Evolutionary conservation across 495 filamentous ascomycete genomes (phyloP).

Genomic region (Aspergillus hancockii): DNA sequence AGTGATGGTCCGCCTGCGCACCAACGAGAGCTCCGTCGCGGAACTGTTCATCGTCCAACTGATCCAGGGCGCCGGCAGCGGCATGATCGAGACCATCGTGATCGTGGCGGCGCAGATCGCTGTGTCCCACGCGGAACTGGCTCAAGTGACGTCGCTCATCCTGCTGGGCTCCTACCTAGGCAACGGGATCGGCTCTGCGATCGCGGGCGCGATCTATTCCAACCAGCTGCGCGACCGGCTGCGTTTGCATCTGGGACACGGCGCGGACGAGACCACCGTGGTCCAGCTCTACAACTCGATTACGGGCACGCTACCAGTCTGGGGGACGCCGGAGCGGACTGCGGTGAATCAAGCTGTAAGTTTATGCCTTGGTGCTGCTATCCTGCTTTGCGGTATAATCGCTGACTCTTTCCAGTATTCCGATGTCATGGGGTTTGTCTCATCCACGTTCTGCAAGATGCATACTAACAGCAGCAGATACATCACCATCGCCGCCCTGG

Average conservation of each 20-base stretch:
- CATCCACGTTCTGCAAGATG: not conserved
- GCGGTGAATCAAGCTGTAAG: conserved; percentile 46
- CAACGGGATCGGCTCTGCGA: conserved; percentile 46
- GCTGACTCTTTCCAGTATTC: conserved; percentile 38
- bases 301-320: conserved; percentile 37
- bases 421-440: conserved; percentile 39
- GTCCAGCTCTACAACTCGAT: conserved; percentile 46
- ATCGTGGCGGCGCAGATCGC: conserved; percentile 47
- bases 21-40: conserved; percentile 41
- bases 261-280: conserved; percentile 26
- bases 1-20: conserved; percentile 50
- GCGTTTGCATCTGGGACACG: conserved; percentile 29
- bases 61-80: conserved; percentile 48
- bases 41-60: conserved; percentile 50
- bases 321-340: conserved; percentile 41
- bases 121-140: conserved; percentile 45
- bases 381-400: not conserved
- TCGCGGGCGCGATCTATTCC: conserved; percentile 52
- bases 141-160: conserved; percentile 48
- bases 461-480: conserved; percentile 23
- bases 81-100: conserved; percentile 46
- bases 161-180: conserved; percentile 46
- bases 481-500: conserved; percentile 48
- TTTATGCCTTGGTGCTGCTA: not conserved
- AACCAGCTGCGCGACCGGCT: conserved; percentile 36